Evolutionary conservation across 768 basidiomycete genomes (phyloP).

Genomic region (Dictyophora rubrovolvata): DNA sequence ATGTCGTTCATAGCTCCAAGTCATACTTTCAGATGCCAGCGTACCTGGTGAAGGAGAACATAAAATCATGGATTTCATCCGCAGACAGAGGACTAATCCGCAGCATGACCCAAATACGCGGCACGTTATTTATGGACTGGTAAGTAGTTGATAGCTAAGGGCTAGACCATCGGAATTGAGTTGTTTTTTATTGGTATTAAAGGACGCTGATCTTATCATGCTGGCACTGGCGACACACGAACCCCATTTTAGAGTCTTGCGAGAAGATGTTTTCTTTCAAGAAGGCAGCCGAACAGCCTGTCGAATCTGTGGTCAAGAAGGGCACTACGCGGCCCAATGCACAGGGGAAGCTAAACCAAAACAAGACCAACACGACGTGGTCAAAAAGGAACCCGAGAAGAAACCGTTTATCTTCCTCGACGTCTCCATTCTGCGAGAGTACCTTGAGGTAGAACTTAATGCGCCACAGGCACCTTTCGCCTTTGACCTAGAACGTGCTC

Average conservation of each 20-base stretch:
- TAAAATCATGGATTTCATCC: constrained; percentile 98
- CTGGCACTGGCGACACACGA: constrained; percentile 95
- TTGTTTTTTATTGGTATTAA: neutral
- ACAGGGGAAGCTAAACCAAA: constrained; percentile 66
- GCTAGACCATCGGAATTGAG: constrained; percentile 3
- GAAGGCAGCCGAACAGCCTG: constrained; percentile 67
- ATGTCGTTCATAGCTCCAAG: constrained; percentile 55
- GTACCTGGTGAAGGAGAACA: constrained; percentile 99
- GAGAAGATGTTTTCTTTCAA: constrained; percentile 96
- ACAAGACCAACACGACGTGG: constrained; percentile 33
- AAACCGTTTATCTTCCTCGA: constrained; percentile 99
- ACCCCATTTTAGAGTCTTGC: constrained; percentile 92
- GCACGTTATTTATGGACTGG: constrained; percentile 96
- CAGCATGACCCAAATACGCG: constrained; percentile 92
- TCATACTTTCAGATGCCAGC: constrained; percentile 92
- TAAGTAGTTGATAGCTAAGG: constrained; percentile 26
- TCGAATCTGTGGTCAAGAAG: constrained; percentile 88
- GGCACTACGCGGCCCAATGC: constrained; percentile 94
- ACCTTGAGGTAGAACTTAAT: constrained; percentile 92
- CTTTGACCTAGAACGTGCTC: constrained; percentile 90
- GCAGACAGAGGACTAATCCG: constrained; percentile 76
- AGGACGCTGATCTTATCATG: constrained; percentile 99
- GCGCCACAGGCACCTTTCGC: constrained; percentile 67
- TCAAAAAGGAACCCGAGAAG: constrained; percentile 51
- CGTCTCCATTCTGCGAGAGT: constrained; percentile 90